Evolutionary conservation across 139 green algal species (phyloP).

Genomic region (Tetradesmus lagerheimii): DNA sequence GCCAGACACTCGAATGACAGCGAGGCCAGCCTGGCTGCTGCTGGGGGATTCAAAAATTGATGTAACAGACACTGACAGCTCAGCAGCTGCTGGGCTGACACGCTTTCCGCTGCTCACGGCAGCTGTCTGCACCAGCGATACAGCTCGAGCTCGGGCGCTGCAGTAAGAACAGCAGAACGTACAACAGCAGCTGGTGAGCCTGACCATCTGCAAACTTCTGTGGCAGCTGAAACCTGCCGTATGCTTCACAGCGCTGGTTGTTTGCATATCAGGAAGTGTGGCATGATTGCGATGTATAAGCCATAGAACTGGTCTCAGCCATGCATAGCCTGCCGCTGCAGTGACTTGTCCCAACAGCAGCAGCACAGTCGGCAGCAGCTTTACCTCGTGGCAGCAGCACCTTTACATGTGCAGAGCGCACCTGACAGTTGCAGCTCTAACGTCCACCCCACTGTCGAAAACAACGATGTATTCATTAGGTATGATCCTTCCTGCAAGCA

Average conservation of each 20-base stretch:
- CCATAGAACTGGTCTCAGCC: too few relatives aligned
- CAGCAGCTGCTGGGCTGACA: background rate
- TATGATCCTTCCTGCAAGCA: background rate
- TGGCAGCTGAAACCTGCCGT: too few relatives aligned
- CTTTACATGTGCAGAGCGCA: background rate
- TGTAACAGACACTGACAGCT: background rate
- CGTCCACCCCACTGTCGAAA: background rate
- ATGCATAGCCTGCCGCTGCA: too few relatives aligned
- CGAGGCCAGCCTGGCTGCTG: background rate
- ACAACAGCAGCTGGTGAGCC: background rate
- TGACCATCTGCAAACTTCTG: too few relatives aligned
- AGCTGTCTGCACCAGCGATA: background rate
- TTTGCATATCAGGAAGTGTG: too few relatives aligned
- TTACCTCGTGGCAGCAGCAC: background rate
- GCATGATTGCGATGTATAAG: too few relatives aligned
- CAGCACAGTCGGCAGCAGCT: background rate
- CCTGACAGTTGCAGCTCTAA: background rate
- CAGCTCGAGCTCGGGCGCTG: background rate
- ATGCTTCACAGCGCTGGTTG: too few relatives aligned
- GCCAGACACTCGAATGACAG: background rate
- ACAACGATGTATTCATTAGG: background rate
- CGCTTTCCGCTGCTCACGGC: background rate
- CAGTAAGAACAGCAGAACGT: background rate
- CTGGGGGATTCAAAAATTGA: background rate
- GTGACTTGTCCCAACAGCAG: too few relatives aligned